A percentile compares a stretch with the other conserved stretches of the same genome.
Evolutionary conservation across 1,284 basidiomycete genomes (phyloP).

Genomic region (Sphaerobolus stellatus): DNA sequence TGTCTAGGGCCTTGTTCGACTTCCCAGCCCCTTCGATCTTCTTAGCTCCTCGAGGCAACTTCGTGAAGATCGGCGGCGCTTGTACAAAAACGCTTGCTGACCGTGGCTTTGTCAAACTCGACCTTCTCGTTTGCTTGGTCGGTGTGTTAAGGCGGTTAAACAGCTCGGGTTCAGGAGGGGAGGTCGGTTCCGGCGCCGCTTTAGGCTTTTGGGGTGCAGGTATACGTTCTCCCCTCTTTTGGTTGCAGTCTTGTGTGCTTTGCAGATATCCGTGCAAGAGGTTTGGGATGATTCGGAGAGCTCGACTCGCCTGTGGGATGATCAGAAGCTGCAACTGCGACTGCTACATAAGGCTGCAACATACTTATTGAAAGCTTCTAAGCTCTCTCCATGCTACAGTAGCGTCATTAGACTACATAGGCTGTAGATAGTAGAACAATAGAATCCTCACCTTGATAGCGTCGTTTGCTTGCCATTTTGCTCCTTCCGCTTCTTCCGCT

Average conservation of each 20-base stretch:
- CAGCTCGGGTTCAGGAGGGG: slow-evolving; percentile 19
- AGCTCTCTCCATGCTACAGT: slow-evolving; percentile 60
- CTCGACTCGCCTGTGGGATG: slow-evolving; percentile 51
- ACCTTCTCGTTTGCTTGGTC: slow-evolving; percentile 36
- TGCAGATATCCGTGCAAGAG: slow-evolving; percentile 44
- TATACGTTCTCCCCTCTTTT: slow-evolving; percentile 25
- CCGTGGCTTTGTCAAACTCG: slow-evolving; percentile 58
- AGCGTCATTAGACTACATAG: slow-evolving; percentile 46
- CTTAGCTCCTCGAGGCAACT: slow-evolving; percentile 40
- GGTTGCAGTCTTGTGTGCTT: slow-evolving; percentile 40
- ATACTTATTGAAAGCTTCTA: slow-evolving; percentile 72
- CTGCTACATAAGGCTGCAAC: slow-evolving; percentile 26
- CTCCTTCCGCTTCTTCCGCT: slow-evolving; percentile 32
- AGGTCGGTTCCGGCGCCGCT: slow-evolving; percentile 8
- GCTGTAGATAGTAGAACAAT: slow-evolving; percentile 18
- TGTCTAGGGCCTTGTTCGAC: slow-evolving; percentile 25
- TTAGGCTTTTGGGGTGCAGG: slow-evolving; percentile 17
- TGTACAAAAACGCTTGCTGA: slow-evolving; percentile 64
- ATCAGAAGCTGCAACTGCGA: slow-evolving; percentile 8
- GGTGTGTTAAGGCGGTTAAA: slow-evolving; percentile 25
- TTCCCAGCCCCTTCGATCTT: slow-evolving; percentile 23
- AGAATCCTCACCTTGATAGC: slow-evolving; percentile 17
- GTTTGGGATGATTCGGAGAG: slow-evolving; percentile 60
- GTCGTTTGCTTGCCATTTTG: slow-evolving; percentile 22
- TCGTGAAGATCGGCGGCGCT: slow-evolving; percentile 56